These are phyloP conservation scores for Urtica urens DNA, from an alignment of 306 rosid genomes.

Conservation along the genomic window DNA sequence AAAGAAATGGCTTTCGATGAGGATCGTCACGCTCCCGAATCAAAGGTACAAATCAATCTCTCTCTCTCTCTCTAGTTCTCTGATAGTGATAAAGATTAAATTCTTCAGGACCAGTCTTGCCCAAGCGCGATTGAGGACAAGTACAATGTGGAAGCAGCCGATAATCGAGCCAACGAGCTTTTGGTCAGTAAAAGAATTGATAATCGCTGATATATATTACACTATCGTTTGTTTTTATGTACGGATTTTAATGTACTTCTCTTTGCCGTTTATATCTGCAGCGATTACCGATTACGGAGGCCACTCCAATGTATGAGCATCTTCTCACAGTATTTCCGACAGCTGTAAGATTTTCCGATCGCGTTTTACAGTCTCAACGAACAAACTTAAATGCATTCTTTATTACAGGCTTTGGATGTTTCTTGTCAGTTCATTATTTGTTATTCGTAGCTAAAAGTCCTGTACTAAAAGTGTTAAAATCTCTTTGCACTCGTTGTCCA, in stretches of 20 bases:
- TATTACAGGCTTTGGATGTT: too few relatives aligned
- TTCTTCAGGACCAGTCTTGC: not conserved
- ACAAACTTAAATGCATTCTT: too few relatives aligned
- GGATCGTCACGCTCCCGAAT: not conserved
- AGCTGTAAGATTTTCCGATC: conserved; percentile 49
- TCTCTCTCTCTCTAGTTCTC: not conserved
- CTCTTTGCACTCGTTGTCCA: conserved; percentile 2
- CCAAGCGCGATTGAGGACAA: conserved; percentile 26
- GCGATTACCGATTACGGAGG: conserved; percentile 81
- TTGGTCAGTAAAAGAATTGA: conserved; percentile 31
- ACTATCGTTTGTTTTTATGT: not conserved
- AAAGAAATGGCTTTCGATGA: conserved; percentile 4
- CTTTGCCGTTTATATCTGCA: conserved; percentile 15
- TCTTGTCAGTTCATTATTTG: too few relatives aligned
- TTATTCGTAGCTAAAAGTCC: too few relatives aligned
- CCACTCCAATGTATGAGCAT: conserved; percentile 74
- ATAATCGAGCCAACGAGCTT: conserved; percentile 52
- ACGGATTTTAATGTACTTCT: not conserved
- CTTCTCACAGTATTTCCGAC: conserved; percentile 71
- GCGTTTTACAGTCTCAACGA: conserved; percentile 2
- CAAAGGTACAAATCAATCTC: conserved; percentile 3
- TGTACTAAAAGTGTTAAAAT: too few relatives aligned
- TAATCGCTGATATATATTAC: too few relatives aligned
- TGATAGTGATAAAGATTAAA: too few relatives aligned
- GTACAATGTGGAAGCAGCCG: conserved; percentile 63